These are phyloP conservation scores for Avena sativa DNA, from an alignment of 176 grass and related monocot species.

Conservation along the genomic window DNA sequence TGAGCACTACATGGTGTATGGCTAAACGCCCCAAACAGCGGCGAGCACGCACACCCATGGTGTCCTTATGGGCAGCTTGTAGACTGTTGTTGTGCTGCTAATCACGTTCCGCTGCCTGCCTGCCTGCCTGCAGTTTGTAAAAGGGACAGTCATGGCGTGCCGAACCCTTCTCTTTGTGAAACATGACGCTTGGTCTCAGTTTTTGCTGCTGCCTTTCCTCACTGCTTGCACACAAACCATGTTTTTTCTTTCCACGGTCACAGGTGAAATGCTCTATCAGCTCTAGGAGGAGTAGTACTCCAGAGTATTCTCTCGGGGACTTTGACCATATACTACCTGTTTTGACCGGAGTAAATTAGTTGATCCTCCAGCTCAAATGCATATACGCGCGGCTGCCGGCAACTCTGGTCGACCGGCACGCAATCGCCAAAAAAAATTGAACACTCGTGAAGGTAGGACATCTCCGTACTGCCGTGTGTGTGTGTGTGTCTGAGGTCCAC, in stretches of 20 bases:
- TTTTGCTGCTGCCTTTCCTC: neutral
- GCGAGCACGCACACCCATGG: neutral
- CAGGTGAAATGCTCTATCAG: neutral
- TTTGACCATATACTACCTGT: conserved; percentile 1
- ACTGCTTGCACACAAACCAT: neutral
- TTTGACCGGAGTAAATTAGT: conserved; percentile 25
- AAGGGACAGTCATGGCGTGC: neutral
- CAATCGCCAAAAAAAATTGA: neutral
- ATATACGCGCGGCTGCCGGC: neutral
- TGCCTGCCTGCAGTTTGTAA: neutral
- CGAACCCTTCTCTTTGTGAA: neutral
- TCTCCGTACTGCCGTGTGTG: neutral
- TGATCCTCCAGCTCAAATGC: conserved; percentile 17
- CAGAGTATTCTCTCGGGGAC: neutral
- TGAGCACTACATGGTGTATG: neutral
- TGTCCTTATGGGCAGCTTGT: neutral
- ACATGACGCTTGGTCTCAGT: neutral
- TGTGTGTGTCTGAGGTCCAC: neutral
- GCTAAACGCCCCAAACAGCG: conserved; percentile 11
- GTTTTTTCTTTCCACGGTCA: neutral
- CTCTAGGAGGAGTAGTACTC: neutral
- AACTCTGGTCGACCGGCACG: neutral
- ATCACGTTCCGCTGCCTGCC: conserved; percentile 45
- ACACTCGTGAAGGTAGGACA: neutral
- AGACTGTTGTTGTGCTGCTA: neutral